A percentile compares a stretch with the other conserved stretches of the same genome.
These are phyloP conservation scores for Halophytophthora batemanensis DNA, from an alignment of 352 stramenopile genomes.

Conservation along the genomic window DNA sequence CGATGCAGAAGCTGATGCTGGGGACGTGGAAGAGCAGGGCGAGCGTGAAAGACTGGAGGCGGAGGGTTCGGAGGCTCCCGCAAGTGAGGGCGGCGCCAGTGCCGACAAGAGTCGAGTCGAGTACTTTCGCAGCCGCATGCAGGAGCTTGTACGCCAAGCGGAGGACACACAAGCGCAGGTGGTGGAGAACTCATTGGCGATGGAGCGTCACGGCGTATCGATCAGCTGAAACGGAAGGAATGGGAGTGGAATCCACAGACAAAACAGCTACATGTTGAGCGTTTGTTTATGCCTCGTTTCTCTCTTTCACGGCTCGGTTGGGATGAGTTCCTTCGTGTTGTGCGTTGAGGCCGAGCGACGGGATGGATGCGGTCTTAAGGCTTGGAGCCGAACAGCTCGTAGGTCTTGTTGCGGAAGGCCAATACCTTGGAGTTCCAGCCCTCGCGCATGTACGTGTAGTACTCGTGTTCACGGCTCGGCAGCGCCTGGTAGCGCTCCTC, in stretches of 20 bases:
- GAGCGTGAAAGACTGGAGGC: constrained; percentile 4
- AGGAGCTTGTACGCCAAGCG: constrained; percentile 64
- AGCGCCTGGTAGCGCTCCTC: constrained; percentile 61
- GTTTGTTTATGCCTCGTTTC: too few relatives aligned
- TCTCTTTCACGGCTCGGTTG: too few relatives aligned
- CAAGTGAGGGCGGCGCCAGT: constrained; percentile 5
- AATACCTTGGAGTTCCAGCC: constrained; percentile 73
- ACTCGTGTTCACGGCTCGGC: constrained; percentile 75
- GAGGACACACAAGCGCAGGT: constrained; percentile 67
- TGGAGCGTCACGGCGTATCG: constrained; percentile 40
- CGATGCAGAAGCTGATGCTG: constrained; percentile 15
- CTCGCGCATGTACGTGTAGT: constrained; percentile 72
- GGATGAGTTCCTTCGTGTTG: too few relatives aligned
- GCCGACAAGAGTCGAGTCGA: constrained; percentile 22
- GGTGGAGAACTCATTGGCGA: constrained; percentile 53
- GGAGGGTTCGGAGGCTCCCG: constrained; percentile 1
- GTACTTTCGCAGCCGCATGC: constrained; percentile 64
- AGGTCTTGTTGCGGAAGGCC: constrained; percentile 50
- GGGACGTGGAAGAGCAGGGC: constrained; percentile 19
- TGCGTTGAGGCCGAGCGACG: neutral
- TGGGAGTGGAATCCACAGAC: too few relatives aligned
- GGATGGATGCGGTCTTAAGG: constrained; percentile 7
- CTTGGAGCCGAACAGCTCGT: constrained; percentile 51
- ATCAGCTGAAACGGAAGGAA: constrained; percentile 21
- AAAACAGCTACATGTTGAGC: too few relatives aligned